Evolutionary conservation across 2,329 filamentous ascomycete species (phyloP), one percentile per base, ranked within the genome.

Genomic region (Neocucurbitaria cava): DNA sequence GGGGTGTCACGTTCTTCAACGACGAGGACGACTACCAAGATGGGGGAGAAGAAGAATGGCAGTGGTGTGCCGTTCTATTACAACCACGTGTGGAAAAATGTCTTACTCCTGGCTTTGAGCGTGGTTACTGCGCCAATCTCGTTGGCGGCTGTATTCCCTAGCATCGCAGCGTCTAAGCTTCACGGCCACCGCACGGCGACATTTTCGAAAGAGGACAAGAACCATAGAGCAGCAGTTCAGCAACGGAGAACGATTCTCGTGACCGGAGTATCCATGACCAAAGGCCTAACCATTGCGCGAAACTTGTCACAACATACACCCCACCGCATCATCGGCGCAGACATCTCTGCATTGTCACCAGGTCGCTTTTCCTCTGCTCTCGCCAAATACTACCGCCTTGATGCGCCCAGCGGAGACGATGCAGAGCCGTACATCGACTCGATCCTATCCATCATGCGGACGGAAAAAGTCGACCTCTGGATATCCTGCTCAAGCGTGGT

Each of bases 191-290:
- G 42, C 51, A 52, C 50, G 33, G 49, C 55, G 41, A 59, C 61
- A 40, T 53, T 56, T 33, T 61, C 52, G 46, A 55, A 58, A 31
- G 53, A 59, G 48, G 54, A 66, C 35, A 60, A 53, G 58, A 50
- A 56, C 46, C 61, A 64, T 59, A 57, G 58, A 45, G 61, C 61
- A 17, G 49, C 56, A 56, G 54, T 56, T 23, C 46, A 66, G 68
- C 30, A 68, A 55, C 58, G 51, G 31, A 82, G 80, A 49, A 89
- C 83, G 0, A 78, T 92, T 31, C 81, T 93, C 13, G 83, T 93
- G 38, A 92, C 89, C 0, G 89, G 90, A 1, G 81, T 92, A 2
- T 85, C 86, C 41, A 92, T 91, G 83, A 81, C 85, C 39, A 90
- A 91, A 69, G 89, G 89, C 3, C 79, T 92, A 3, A 77, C 80